phyloP scores from a whole-genome alignment of 2,329 filamentous ascomycete genomes.

The Ophiostoma pallidulum region DNA sequence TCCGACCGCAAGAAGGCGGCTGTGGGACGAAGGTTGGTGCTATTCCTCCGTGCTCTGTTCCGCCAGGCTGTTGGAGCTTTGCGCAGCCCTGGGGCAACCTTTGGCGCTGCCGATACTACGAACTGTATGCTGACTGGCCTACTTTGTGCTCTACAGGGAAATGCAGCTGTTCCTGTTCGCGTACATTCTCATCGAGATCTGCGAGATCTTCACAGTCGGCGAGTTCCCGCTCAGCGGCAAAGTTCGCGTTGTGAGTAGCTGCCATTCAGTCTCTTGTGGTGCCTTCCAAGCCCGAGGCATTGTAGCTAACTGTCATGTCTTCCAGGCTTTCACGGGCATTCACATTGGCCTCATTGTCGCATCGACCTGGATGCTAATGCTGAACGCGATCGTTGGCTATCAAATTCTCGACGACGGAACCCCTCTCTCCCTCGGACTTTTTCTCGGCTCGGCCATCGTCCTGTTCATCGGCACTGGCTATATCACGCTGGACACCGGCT shows the following conservation, averaged over 20 bases:
- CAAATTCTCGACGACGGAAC: conserved; percentile 93
- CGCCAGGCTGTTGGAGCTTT: no score
- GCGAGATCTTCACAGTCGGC: conserved; percentile 93
- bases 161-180: conserved; percentile 89
- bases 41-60: not conserved
- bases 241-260: conserved; percentile 58
- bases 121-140: not conserved
- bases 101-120: no score
- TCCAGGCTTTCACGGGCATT: conserved; percentile 73
- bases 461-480: conserved; percentile 89
- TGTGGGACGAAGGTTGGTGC: conserved; percentile 72
- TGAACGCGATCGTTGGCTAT: conserved; percentile 88
- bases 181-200: conserved; percentile 82
- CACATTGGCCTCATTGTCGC: conserved; percentile 86
- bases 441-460: conserved; percentile 57
- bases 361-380: conserved; percentile 79
- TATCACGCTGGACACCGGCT: conserved; percentile 88
- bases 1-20: conserved; percentile 89
- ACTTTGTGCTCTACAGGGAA: conserved; percentile 50
- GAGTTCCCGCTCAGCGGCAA: conserved; percentile 66
- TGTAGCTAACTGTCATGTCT: not conserved
- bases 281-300: no score
- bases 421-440: conserved; percentile 66
- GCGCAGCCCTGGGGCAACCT: no score
- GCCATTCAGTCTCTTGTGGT: no score